Percentiles rank a stretch among this genome's conserved stretches.
phyloP scores from a whole-genome alignment of 129 eudicot species.

The Solidago caesia region DNA sequence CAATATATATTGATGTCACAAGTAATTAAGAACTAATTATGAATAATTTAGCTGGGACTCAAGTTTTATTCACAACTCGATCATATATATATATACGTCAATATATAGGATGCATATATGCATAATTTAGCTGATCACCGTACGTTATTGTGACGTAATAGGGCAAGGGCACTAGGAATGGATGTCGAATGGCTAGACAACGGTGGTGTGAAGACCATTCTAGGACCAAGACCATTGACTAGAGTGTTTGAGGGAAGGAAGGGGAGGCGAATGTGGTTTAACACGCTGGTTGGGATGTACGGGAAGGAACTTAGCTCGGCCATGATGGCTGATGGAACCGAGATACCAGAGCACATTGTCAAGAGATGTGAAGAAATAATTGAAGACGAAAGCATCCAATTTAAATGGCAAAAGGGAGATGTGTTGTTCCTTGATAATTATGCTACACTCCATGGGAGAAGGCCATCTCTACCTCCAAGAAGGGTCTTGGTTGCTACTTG shows the following conservation, averaged over 20 bases:
- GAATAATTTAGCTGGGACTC: too few species aligned
- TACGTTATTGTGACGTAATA: neutral
- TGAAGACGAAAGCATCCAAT: conserved; percentile 79
- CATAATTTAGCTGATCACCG: too few species aligned
- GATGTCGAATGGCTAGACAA: conserved; percentile 76
- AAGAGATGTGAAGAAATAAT: conserved; percentile 56
- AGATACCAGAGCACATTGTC: conserved; percentile 54
- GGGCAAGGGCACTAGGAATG: conserved; percentile 76
- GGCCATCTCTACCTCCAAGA: conserved; percentile 72
- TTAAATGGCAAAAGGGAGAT: conserved; percentile 77
- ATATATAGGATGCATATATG: too few species aligned
- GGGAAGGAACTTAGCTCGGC: conserved; percentile 76
- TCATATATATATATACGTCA: too few species aligned
- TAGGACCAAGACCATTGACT: conserved; percentile 55
- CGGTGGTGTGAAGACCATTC: conserved; percentile 55
- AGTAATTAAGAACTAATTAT: too few species aligned
- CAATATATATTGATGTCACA: too few species aligned
- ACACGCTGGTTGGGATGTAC: conserved; percentile 73
- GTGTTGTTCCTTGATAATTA: conserved; percentile 64
- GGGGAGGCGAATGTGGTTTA: conserved; percentile 83
- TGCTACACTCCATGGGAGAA: conserved; percentile 74
- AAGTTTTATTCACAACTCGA: too few species aligned
- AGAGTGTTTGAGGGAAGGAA: conserved; percentile 73
- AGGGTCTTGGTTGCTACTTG: conserved; percentile 61
- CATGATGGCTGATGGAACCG: conserved; percentile 70